Percentiles rank a stretch among this genome's conserved stretches.
phyloP scores from a whole-genome alignment of 306 rosid species.

The Hippophae rhamnoides region DNA sequence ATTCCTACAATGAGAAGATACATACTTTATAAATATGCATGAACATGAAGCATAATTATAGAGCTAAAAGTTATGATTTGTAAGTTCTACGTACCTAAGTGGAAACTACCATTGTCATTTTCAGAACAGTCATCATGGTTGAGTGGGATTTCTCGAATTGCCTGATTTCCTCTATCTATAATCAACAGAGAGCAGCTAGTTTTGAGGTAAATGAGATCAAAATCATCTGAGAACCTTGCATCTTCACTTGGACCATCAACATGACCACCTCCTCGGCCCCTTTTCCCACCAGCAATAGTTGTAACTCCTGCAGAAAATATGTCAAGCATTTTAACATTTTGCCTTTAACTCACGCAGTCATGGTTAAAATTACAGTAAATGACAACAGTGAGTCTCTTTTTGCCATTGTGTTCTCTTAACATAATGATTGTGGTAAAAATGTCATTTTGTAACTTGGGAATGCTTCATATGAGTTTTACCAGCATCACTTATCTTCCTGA shows the following conservation, averaged over 20 bases:
- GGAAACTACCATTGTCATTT: constrained; percentile 43
- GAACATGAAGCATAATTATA: constrained; percentile 10
- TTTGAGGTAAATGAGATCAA: constrained; percentile 62
- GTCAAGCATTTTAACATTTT: constrained; percentile 7
- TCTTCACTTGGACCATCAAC: constrained; percentile 98
- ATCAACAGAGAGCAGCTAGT: constrained; percentile 89
- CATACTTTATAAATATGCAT: constrained; percentile 10
- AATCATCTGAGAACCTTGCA: constrained; percentile 85
- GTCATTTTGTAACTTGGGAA: constrained; percentile 6
- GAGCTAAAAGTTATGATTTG: constrained; percentile 4
- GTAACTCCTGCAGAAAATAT: constrained; percentile 56
- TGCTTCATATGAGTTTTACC: constrained; percentile 31
- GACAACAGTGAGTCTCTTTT: background rate
- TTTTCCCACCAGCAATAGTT: constrained; percentile 95
- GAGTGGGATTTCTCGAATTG: constrained; percentile 91
- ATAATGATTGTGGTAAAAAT: constrained; percentile 1
- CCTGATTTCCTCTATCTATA: constrained; percentile 86
- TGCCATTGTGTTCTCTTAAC: background rate
- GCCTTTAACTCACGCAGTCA: background rate
- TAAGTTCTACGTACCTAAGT: constrained; percentile 44
- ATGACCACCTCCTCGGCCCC: constrained; percentile 75
- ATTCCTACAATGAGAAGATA: constrained; percentile 42
- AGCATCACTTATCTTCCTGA: constrained; percentile 79
- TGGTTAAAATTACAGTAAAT: background rate
- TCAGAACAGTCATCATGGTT: constrained; percentile 58